Conservation (phyloP, 2,329 filamentous ascomycete species). For the Pseudogymnoascus sp. region DNA sequence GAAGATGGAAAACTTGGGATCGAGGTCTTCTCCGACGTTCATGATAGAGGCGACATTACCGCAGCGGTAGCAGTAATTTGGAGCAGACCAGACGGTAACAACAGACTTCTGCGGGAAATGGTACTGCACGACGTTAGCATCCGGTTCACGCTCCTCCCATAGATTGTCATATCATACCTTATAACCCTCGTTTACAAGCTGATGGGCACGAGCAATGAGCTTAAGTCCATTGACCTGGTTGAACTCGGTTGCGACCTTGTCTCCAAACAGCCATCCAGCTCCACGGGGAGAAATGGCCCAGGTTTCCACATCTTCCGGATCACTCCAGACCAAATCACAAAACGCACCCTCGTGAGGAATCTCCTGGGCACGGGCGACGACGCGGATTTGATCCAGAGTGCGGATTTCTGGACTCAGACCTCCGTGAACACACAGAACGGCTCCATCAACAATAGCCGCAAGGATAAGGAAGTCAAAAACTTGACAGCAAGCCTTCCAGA, state of each 20-base stretch:
- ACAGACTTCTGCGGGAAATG: constrained; percentile 94
- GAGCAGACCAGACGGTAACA: constrained; percentile 60
- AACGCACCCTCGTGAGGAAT: constrained; percentile 72
- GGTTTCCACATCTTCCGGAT: constrained; percentile 63
- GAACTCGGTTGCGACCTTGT: constrained; percentile 68
- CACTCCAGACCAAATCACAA: constrained; percentile 69
- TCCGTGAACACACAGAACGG: constrained; percentile 66
- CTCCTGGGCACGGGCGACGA: constrained; percentile 66
- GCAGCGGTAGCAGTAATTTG: constrained; percentile 41
- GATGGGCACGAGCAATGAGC: constrained; percentile 65
- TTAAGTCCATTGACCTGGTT: constrained; percentile 68
- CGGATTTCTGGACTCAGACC: constrained; percentile 65
- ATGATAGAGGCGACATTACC: constrained; percentile 67
- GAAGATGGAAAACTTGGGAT: constrained; percentile 89
- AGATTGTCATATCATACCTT: constrained; percentile 39
- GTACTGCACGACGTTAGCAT: constrained; percentile 48
- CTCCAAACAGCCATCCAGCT: constrained; percentile 46
- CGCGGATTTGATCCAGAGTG: constrained; percentile 66
- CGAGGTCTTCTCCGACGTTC: constrained; percentile 76
- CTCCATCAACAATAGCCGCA: constrained; percentile 65
- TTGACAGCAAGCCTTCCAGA: constrained; percentile 73
- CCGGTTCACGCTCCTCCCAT: neutral
- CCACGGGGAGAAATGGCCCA: constrained; percentile 63
- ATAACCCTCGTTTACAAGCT: constrained; percentile 70
- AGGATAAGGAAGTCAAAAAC: constrained; percentile 71